Evolutionary conservation across 2,329 filamentous ascomycete genomes (phyloP), one percentile per base, ranked within the genome.

Genomic region (Phaeomoniella chlamydospora): DNA sequence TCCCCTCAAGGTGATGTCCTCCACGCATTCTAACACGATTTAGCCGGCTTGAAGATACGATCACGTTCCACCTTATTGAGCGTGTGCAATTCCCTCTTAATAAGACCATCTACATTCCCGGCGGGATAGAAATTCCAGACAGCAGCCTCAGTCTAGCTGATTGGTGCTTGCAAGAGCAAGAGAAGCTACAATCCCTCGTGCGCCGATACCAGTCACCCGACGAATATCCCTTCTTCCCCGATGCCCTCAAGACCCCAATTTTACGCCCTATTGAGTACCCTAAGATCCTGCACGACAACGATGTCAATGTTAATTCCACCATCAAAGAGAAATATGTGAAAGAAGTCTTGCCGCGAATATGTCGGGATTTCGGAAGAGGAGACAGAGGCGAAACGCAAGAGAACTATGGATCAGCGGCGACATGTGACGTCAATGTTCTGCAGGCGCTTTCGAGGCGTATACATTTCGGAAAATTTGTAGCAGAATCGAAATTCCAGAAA

Each of bases 401-500:
- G 61, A 94, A 98, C 62, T 98, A 96, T 62, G 90, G 90, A 12
- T 92, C 83, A 4, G 72, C 87, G 1, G 88, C 86, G 2, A 93
- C 85, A 1, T 86, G 81, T 54, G 90, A 98, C 59, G 90, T 98
- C 41, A 71, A 74, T 36, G 88, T 82, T 49, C 66, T 98, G 44
- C 90, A 98, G 64, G 82, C 90, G 3, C 64, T 98, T 33, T 92
- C 84, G 29, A 72, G 88, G 30, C 70, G 90, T 37, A 90, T 98
- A 47, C 90, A 98, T 60, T 98, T 94, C 62, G 90, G 90, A 47
- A 98, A 96, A 63, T 96, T 96, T 51, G 90, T 98, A 5, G 90
- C 90, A 31, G 90, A 98, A 68, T 78, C 80, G 40, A 98, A 98
- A 64, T 98, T 94, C 61, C 72, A 73, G 48, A 78, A 80, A 33